Percentiles rank a stretch among this genome's conserved stretches.
Evolutionary conservation across 106 monocot genomes (phyloP).

Genomic region (Apostasia shenzhenica): DNA sequence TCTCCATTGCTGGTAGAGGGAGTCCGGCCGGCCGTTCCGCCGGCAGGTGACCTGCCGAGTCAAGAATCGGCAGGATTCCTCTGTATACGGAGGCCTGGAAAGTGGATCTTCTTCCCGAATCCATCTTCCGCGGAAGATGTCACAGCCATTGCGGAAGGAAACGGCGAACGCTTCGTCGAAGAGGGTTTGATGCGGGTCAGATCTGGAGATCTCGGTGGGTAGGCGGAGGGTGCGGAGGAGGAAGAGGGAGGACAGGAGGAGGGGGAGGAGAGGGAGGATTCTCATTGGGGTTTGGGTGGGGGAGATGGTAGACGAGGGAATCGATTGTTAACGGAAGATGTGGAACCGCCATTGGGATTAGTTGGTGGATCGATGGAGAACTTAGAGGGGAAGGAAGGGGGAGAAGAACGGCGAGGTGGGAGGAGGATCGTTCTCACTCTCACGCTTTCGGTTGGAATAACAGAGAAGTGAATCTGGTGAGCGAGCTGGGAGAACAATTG

Average conservation of each 20-base stretch:
- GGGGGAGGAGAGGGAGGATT: conserved; percentile 7
- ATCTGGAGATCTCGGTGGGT: neutral
- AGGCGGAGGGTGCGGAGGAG: conserved; percentile 13
- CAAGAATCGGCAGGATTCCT: conserved; percentile 34
- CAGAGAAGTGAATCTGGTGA: too few relatives aligned
- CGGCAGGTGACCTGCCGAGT: conserved; percentile 24
- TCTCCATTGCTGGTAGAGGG: conserved; percentile 28
- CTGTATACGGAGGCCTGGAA: conserved; percentile 20
- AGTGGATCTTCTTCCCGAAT: conserved; percentile 5
- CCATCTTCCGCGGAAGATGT: conserved; percentile 31
- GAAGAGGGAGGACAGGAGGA: conserved; percentile 16
- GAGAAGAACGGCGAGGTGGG: too few relatives aligned
- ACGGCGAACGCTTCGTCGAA: neutral
- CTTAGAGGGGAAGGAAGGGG: too few relatives aligned
- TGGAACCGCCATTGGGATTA: too few relatives aligned
- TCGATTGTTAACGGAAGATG: too few relatives aligned
- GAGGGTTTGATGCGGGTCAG: neutral
- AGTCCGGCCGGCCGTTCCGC: conserved; percentile 32
- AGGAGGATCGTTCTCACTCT: too few relatives aligned
- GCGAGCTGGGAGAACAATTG: too few relatives aligned
- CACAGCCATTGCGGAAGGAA: conserved; percentile 10
- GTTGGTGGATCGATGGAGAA: too few relatives aligned
- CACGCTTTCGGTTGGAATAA: too few relatives aligned
- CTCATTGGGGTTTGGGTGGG: conserved; percentile 5
- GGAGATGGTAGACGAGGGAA: too few relatives aligned